These are phyloP conservation scores for Trichoderma orchidacearum DNA, from an alignment of 495 filamentous ascomycete genomes.

Conservation along the genomic window DNA sequence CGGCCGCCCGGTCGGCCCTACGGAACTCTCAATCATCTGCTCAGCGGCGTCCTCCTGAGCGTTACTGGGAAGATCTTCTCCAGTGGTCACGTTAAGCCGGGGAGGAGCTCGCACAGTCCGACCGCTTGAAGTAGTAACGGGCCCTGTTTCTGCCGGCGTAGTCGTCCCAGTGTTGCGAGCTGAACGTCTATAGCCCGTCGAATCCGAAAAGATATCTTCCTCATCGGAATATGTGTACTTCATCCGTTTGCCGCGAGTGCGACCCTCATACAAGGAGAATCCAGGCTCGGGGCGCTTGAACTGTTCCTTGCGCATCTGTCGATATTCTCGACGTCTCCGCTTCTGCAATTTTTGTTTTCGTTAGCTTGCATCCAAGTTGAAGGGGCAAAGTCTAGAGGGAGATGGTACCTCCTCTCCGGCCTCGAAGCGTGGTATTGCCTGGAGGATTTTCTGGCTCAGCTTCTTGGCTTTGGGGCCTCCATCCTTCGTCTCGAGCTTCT, in stretches of 20 bases:
- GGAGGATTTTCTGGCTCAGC: conserved; percentile 62
- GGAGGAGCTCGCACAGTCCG: conserved; percentile 68
- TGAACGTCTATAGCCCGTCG: conserved; percentile 50
- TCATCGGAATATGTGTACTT: conserved; percentile 94
- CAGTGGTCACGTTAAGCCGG: conserved; percentile 65
- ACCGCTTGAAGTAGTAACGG: conserved; percentile 81
- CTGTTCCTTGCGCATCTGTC: conserved; percentile 68
- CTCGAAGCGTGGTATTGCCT: conserved; percentile 85
- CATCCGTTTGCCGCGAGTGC: conserved; percentile 87
- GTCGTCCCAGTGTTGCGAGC: conserved; percentile 58
- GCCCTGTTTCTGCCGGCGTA: conserved; percentile 59
- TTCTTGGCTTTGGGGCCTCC: conserved; percentile 63
- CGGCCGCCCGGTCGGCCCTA: conserved; percentile 19
- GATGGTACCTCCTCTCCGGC: conserved; percentile 70
- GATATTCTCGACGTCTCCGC: conserved; percentile 85
- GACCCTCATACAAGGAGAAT: conserved; percentile 89
- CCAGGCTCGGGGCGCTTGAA: conserved; percentile 82
- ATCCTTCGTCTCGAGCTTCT: conserved; percentile 60
- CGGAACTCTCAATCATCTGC: conserved; percentile 14
- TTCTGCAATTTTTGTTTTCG: conserved; percentile 37
- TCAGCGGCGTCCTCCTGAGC: conserved; percentile 16
- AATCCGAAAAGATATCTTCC: conserved; percentile 67
- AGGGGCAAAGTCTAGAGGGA: not conserved
- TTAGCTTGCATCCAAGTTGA: not conserved
- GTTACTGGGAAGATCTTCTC: not conserved